Evolutionary conservation across 2,329 filamentous ascomycete genomes (phyloP).

Genomic region (Aspergillus transmontanensis): DNA sequence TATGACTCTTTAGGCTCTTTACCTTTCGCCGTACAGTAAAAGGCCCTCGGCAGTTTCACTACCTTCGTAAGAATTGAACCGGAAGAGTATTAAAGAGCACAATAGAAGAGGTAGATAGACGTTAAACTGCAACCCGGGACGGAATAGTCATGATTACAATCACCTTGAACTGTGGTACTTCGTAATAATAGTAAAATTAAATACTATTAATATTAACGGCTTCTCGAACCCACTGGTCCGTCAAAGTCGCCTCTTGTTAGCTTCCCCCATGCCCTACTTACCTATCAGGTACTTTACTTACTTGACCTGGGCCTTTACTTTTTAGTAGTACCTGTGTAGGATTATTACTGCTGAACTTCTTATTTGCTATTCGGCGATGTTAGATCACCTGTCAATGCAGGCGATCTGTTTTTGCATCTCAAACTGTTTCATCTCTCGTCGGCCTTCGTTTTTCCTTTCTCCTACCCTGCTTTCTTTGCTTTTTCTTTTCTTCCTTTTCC

Average conservation of each 20-base stretch:
- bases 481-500: conserved; percentile 8
- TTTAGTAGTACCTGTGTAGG: background rate
- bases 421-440: conserved; percentile 26
- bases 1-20: background rate
- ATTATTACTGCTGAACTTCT: conserved; percentile 21
- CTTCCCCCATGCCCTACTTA: conserved; percentile 11
- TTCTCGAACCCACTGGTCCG: conserved; percentile 22
- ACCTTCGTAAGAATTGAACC: background rate
- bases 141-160: conserved; percentile 6
- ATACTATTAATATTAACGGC: conserved; percentile 19
- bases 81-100: background rate
- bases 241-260: conserved; percentile 22
- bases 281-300: background rate
- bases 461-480: conserved; percentile 15
- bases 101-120: background rate
- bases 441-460: conserved; percentile 8
- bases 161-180: background rate
- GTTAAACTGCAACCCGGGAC: background rate
- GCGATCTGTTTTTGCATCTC: conserved; percentile 29
- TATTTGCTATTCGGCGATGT: conserved; percentile 21
- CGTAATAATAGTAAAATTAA: conserved; percentile 16
- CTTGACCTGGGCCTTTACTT: conserved; percentile 1
- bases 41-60: background rate
- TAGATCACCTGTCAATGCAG: conserved; percentile 29
- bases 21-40: background rate